A percentile compares a stretch with the other conserved stretches of the same genome.
phyloP scores from a whole-genome alignment of 1,284 basidiomycete genomes.

The Fomitiporia mediterranea region DNA sequence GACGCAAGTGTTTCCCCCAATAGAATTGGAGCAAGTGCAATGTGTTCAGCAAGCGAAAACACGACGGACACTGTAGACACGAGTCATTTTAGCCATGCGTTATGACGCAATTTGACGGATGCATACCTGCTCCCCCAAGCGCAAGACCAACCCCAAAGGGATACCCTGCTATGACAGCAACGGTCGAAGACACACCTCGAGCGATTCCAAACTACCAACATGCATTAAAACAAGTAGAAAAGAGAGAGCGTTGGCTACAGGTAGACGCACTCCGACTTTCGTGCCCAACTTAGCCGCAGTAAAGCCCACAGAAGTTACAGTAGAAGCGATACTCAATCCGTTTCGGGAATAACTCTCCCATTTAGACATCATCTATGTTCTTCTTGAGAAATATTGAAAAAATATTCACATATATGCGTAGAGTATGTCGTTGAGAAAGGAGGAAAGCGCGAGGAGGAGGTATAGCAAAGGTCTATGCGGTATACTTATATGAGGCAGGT shows the following conservation, averaged over 20 bases:
- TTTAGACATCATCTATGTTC: constrained; percentile 25
- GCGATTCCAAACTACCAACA: constrained; percentile 59
- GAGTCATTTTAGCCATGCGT: constrained; percentile 17
- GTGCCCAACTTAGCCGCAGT: constrained; percentile 63
- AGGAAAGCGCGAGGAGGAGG: not conserved
- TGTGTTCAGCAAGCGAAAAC: constrained; percentile 62
- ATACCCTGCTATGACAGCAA: constrained; percentile 50
- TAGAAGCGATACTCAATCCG: constrained; percentile 59
- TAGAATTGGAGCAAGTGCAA: constrained; percentile 67
- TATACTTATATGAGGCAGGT: not conserved
- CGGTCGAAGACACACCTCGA: constrained; percentile 52
- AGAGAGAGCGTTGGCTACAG: constrained; percentile 1
- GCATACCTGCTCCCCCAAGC: constrained; percentile 44
- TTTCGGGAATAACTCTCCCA: constrained; percentile 61
- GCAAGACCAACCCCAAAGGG: constrained; percentile 58
- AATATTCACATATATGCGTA: not conserved
- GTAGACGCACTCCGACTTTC: constrained; percentile 52
- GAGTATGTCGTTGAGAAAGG: too few relatives aligned
- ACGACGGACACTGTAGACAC: constrained; percentile 48
- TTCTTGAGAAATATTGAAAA: too few relatives aligned
- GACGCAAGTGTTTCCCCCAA: constrained; percentile 73
- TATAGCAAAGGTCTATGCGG: not conserved
- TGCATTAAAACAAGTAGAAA: constrained; percentile 7
- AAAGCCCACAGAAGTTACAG: constrained; percentile 58
- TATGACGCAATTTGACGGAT: constrained; percentile 30